Percentiles rank a stretch among this genome's conserved stretches.
These are phyloP conservation scores for Cutaneotrichosporon cutaneum DNA, from an alignment of 1,284 basidiomycete genomes.

Conservation along the genomic window DNA sequence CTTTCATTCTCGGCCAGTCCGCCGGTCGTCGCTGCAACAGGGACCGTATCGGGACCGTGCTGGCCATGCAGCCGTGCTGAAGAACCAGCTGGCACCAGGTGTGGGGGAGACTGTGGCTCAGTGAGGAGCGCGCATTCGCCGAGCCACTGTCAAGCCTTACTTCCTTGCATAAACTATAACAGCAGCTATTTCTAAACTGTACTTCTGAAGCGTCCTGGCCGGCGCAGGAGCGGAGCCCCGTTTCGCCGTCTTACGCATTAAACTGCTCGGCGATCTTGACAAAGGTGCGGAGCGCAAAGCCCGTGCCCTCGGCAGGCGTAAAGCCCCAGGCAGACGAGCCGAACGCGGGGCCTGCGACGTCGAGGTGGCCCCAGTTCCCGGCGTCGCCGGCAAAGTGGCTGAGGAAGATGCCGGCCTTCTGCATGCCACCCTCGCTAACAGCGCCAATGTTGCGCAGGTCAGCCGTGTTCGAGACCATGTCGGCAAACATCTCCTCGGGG, in stretches of 20 bases:
- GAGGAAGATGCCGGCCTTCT: constrained; percentile 23
- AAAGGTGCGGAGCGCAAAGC: constrained; percentile 22
- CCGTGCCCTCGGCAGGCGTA: constrained; percentile 22
- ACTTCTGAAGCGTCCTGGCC: too few relatives aligned
- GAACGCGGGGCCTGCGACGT: constrained; percentile 24
- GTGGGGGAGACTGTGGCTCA: too few relatives aligned
- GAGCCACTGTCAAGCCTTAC: too few relatives aligned
- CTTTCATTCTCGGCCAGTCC: too few relatives aligned
- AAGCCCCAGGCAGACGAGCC: constrained; percentile 20
- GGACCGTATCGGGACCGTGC: too few relatives aligned
- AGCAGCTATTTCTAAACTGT: too few relatives aligned
- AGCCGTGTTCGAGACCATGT: constrained; percentile 19
- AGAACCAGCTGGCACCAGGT: too few relatives aligned
- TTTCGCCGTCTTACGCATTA: neutral
- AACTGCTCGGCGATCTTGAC: constrained; percentile 26
- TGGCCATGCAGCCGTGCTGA: too few relatives aligned
- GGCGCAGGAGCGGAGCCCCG: too few relatives aligned
- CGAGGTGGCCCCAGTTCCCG: constrained; percentile 28
- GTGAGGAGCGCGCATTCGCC: too few relatives aligned
- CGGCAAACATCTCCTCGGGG: constrained; percentile 22
- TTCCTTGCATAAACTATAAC: too few relatives aligned
- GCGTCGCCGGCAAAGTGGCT: constrained; percentile 24
- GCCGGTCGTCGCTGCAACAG: too few relatives aligned
- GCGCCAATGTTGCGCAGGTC: constrained; percentile 22
- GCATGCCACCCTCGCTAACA: constrained; percentile 19